Evolutionary conservation across 495 filamentous ascomycete genomes (phyloP).

Genomic region (Peziza echinospora): DNA sequence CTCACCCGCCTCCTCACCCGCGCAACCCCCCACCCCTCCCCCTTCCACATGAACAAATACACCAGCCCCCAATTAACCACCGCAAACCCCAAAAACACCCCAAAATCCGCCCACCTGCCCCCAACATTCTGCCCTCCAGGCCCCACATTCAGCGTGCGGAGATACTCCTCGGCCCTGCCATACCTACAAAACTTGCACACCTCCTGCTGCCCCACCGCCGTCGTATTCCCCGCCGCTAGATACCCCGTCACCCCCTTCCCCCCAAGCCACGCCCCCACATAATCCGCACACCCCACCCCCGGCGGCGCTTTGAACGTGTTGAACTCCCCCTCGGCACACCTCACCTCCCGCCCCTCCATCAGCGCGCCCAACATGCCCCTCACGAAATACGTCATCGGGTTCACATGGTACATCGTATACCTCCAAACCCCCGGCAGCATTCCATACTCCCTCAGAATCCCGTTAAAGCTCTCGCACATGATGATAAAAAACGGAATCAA

Average conservation of each 20-base stretch:
- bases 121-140: constrained; percentile 11
- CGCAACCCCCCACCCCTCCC: constrained; percentile 7
- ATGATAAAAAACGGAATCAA: constrained; percentile 58
- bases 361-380: constrained; percentile 47
- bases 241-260: constrained; percentile 23
- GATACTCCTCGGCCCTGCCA: constrained; percentile 40
- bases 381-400: constrained; percentile 50
- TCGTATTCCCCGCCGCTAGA: constrained; percentile 31
- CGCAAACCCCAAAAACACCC: constrained; percentile 56
- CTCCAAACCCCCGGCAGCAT: constrained; percentile 51
- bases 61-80: constrained; percentile 58
- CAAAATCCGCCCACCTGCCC: constrained; percentile 50
- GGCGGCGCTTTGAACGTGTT: constrained; percentile 44
- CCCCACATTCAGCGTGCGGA: constrained; percentile 44
- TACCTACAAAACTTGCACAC: constrained; percentile 60
- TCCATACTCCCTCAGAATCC: constrained; percentile 40
- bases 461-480: constrained; percentile 54
- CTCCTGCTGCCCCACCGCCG: too few species aligned
- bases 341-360: constrained; percentile 31
- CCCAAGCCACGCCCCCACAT: constrained; percentile 18
- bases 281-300: constrained; percentile 39
- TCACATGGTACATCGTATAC: constrained; percentile 59
- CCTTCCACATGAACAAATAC: constrained; percentile 68
- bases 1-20: neutral
- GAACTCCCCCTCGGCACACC: constrained; percentile 36